phyloP scores from a whole-genome alignment of 352 stramenopile genomes.

The Globisporangium cystogenes region DNA sequence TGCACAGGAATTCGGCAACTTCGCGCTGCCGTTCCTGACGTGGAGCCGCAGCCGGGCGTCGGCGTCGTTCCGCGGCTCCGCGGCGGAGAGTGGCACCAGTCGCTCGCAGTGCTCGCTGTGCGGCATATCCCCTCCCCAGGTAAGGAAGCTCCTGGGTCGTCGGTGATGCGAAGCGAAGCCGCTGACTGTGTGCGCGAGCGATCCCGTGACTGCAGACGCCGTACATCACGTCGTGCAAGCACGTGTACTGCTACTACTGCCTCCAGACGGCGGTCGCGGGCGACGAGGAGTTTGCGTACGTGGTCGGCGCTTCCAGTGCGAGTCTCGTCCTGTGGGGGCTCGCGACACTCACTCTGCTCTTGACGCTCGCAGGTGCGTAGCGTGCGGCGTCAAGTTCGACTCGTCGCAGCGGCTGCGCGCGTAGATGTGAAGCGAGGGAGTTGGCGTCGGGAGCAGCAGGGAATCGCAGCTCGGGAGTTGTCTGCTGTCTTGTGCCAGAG shows the following conservation, averaged over 20 bases:
- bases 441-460: neutral
- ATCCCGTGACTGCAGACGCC: slow-evolving; percentile 36
- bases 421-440: slow-evolving; percentile 8
- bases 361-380: slow-evolving; percentile 35
- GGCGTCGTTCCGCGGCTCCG: slow-evolving; percentile 8
- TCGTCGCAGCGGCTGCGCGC: slow-evolving; percentile 46
- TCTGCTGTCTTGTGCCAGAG: neutral
- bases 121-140: slow-evolving; percentile 46
- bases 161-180: neutral
- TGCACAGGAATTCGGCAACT: slow-evolving; percentile 73
- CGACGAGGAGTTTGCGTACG: slow-evolving; percentile 69
- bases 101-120: slow-evolving; percentile 57
- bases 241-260: slow-evolving; percentile 86
- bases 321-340: no score
- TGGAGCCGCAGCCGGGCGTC: slow-evolving; percentile 39
- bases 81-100: neutral
- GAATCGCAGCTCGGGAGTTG: neutral
- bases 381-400: slow-evolving; percentile 62
- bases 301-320: slow-evolving; percentile 7
- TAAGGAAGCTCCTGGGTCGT: no score
- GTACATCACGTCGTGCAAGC: slow-evolving; percentile 86
- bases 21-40: slow-evolving; percentile 65
- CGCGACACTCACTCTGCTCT: no score
- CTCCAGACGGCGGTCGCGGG: slow-evolving; percentile 65
- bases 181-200: neutral